A percentile compares a stretch with the other conserved stretches of the same genome.
phyloP scores from a whole-genome alignment of 768 basidiomycete species.

The Tylopilus intermedius region DNA sequence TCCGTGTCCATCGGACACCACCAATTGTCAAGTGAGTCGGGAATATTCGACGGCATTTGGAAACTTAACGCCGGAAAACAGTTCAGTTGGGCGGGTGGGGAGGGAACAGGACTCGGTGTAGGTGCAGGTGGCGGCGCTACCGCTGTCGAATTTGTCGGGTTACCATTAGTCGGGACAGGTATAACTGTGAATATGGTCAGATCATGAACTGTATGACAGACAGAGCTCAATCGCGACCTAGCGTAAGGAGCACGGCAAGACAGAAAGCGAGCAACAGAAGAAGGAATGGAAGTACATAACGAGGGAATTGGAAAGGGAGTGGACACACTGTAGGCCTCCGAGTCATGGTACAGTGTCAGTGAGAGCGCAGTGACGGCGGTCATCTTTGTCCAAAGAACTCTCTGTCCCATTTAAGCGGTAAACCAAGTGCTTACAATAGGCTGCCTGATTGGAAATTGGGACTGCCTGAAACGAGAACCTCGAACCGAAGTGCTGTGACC shows the following conservation, averaged over 20 bases:
- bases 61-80: conserved; percentile 45
- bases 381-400: neutral
- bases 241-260: conserved; percentile 14
- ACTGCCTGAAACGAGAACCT: neutral
- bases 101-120: neutral
- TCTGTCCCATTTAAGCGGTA: neutral
- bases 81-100: neutral
- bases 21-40: conserved; percentile 46
- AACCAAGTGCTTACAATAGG: neutral
- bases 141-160: neutral
- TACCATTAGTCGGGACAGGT: neutral
- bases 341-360: neutral
- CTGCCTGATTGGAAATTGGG: neutral
- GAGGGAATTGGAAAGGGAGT: neutral
- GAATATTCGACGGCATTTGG: conserved; percentile 48
- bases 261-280: conserved; percentile 6
- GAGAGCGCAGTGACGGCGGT: neutral
- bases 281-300: conserved; percentile 13
- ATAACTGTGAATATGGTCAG: neutral
- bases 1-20: conserved; percentile 64
- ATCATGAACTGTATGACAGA: neutral
- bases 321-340: neutral
- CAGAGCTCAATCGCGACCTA: conserved; percentile 1
- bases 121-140: neutral
- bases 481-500: neutral